A percentile compares a stretch with the other conserved stretches of the same genome.
Conservation (phyloP, 2,329 filamentous ascomycete genomes). For the Sporothrix pseudoabietina region DNA sequence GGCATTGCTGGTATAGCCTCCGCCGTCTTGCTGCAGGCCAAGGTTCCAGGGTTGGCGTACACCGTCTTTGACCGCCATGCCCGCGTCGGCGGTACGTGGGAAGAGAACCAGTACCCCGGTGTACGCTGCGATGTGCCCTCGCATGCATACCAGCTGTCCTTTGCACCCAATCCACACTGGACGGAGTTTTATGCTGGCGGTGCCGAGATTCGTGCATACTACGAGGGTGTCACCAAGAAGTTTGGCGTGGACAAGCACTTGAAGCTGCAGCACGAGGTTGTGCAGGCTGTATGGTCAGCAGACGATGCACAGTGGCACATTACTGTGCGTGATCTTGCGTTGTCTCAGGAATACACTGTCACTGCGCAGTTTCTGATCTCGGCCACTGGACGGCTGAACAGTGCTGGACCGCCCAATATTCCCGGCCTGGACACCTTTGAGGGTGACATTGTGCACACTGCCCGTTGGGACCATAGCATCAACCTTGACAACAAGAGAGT, state of each 20-base stretch:
- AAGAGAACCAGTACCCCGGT: conserved; percentile 55
- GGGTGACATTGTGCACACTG: conserved; percentile 13
- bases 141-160: conserved; percentile 34
- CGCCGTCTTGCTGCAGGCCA: conserved; percentile 32
- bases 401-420: conserved; percentile 12
- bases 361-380: conserved; percentile 13
- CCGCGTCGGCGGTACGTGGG: conserved; percentile 24
- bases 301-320: conserved; percentile 10
- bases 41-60: conserved; percentile 31
- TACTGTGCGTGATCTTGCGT: background rate
- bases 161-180: conserved; percentile 34
- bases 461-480: background rate
- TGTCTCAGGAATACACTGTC: background rate
- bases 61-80: conserved; percentile 30
- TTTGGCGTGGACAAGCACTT: conserved; percentile 26
- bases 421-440: background rate
- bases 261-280: conserved; percentile 19
- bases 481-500: conserved; percentile 28
- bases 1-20: conserved; percentile 51
- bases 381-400: conserved; percentile 20
- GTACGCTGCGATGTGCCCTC: conserved; percentile 36
- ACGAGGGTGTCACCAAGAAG: conserved; percentile 18
- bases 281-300: background rate
- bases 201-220: conserved; percentile 34
- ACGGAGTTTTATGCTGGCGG: conserved; percentile 33